These are phyloP conservation scores for Durio zibethinus DNA, from an alignment of 345 rosid species.

Conservation along the genomic window DNA sequence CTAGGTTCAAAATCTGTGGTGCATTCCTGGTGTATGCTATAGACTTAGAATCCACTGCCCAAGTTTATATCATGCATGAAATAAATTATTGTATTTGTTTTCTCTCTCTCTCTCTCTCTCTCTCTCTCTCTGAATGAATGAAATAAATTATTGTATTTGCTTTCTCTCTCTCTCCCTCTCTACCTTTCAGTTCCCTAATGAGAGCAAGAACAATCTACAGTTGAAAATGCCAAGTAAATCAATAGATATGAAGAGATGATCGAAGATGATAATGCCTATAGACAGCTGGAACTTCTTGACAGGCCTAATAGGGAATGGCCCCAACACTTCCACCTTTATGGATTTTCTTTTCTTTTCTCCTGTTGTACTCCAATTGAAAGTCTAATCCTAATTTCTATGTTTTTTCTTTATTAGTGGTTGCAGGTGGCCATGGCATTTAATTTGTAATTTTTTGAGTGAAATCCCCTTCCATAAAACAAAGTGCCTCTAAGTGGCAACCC, in stretches of 20 bases:
- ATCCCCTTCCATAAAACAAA: constrained; percentile 24
- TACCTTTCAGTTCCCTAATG: not conserved
- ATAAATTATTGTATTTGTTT: not conserved
- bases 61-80: not conserved
- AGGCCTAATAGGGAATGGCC: not conserved
- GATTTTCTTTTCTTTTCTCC: not conserved
- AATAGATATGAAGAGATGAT: not conserved
- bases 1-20: not conserved
- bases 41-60: not conserved
- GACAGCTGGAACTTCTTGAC: constrained; percentile 8
- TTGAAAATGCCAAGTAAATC: not conserved
- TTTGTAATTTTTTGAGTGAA: not conserved
- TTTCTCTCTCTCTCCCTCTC: too few relatives aligned
- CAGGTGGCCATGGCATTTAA: not conserved
- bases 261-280: not conserved
- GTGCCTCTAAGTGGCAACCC: constrained; percentile 33
- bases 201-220: not conserved
- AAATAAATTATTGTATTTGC: too few relatives aligned
- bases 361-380: constrained; percentile 9
- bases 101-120: not conserved
- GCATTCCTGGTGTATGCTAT: not conserved
- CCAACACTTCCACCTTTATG: not conserved
- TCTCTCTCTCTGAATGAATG: too few relatives aligned
- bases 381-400: not conserved
- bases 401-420: constrained; percentile 21